phyloP scores from a whole-genome alignment of 306 rosid species.

The Gillenia trifoliata region DNA sequence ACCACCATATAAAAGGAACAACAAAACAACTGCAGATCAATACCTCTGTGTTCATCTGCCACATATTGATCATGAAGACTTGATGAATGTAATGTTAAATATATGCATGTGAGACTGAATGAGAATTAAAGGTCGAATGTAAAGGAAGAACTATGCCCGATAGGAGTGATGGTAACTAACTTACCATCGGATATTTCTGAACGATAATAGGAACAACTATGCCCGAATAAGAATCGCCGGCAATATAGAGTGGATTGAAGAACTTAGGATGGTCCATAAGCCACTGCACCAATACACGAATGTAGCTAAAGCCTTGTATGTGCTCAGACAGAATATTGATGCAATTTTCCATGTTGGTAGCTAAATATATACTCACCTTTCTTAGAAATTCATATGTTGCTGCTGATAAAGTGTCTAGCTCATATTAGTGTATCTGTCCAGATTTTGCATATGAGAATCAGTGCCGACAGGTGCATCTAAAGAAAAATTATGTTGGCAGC shows the following conservation, averaged over 20 bases:
- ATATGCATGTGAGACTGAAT: not conserved
- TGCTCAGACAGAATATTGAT: no score
- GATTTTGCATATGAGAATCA: conserved; percentile 19
- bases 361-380: not conserved
- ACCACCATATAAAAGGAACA: not conserved
- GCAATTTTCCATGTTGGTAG: no score
- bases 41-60: not conserved
- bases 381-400: conserved; percentile 5
- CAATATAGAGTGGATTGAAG: conserved; percentile 16
- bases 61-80: not conserved
- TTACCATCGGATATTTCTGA: conserved; percentile 24
- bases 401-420: not conserved
- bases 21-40: not conserved
- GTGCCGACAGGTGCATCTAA: conserved; percentile 28
- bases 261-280: conserved; percentile 8
- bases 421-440: not conserved
- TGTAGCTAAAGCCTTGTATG: not conserved
- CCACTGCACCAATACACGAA: conserved; percentile 11
- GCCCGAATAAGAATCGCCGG: conserved; percentile 38
- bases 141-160: no score
- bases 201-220: conserved; percentile 16
- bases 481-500: conserved; percentile 23
- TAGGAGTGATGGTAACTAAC: no score
- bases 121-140: not conserved
- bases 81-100: not conserved